A percentile compares a stretch with the other conserved stretches of the same genome.
phyloP scores from a whole-genome alignment of 768 basidiomycete species.

The Lentinula sp. region DNA sequence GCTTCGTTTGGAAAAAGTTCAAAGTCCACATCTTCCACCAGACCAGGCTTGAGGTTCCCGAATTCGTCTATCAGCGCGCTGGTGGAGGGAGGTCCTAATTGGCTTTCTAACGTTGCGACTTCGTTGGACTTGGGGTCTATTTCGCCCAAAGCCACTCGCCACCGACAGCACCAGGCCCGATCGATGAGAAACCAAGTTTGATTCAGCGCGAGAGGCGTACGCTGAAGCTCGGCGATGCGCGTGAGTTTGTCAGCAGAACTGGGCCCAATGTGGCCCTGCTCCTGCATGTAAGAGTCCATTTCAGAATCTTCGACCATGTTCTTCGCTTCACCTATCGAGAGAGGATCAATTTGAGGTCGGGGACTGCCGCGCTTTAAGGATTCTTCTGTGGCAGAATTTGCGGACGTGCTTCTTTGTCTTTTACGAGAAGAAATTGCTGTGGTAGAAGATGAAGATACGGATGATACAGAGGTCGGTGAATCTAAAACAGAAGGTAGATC shows the following conservation, averaged over 20 bases:
- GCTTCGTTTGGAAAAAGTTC: conserved; percentile 69
- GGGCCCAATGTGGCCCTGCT: conserved; percentile 31
- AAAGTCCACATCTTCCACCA: conserved; percentile 62
- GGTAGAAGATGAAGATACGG: not conserved
- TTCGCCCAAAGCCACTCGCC: conserved; percentile 67
- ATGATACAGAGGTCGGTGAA: conserved; percentile 3
- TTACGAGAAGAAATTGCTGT: conserved; percentile 45
- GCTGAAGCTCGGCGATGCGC: conserved; percentile 41
- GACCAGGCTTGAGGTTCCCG: conserved; percentile 36
- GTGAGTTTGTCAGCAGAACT: conserved; percentile 38
- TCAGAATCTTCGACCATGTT: conserved; percentile 22
- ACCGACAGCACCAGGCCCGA: conserved; percentile 67
- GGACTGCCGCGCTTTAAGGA: conserved; percentile 33
- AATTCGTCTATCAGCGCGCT: conserved; percentile 50
- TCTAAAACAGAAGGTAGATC: conserved; percentile 5
- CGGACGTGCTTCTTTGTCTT: conserved; percentile 70
- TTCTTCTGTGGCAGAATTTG: conserved; percentile 61
- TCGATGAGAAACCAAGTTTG: conserved; percentile 79
- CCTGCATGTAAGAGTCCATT: conserved; percentile 65
- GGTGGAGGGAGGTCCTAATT: conserved; percentile 77
- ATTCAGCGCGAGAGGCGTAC: conserved; percentile 48
- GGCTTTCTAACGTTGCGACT: conserved; percentile 51
- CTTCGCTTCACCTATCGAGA: conserved; percentile 34
- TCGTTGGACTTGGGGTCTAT: conserved; percentile 48
- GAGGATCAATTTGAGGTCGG: conserved; percentile 32